Conservation (phyloP, 2,329 filamentous ascomycete species). For the Colletotrichum limetticola region DNA sequence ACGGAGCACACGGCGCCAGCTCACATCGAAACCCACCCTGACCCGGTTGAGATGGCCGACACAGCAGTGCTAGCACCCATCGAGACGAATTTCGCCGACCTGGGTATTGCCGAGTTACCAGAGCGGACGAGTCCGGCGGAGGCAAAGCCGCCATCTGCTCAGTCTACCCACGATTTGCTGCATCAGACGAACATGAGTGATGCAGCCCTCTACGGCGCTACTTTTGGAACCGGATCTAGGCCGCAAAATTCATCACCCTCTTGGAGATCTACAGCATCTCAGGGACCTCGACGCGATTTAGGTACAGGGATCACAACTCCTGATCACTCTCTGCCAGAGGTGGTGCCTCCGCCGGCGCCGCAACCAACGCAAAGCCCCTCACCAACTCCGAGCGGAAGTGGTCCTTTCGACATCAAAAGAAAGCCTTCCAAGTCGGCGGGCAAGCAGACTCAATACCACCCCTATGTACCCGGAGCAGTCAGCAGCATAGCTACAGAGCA, state of each 20-base stretch:
- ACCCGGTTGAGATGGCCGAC: slow-evolving; percentile 57
- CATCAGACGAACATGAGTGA: slow-evolving; percentile 34
- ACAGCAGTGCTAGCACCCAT: slow-evolving; percentile 49
- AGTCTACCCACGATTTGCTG: slow-evolving; percentile 23
- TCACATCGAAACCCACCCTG: slow-evolving; percentile 54
- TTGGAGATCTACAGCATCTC: background rate
- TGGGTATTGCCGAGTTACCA: slow-evolving; percentile 52
- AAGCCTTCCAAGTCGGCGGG: slow-evolving; percentile 31
- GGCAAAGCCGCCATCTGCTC: slow-evolving; percentile 22
- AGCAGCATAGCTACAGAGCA: background rate
- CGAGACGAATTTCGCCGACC: slow-evolving; percentile 41
- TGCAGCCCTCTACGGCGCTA: slow-evolving; percentile 30
- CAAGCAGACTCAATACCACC: slow-evolving; percentile 25
- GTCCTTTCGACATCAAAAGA: slow-evolving; percentile 20
- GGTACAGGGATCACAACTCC: background rate
- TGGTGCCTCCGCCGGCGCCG: background rate
- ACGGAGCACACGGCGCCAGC: slow-evolving; percentile 54
- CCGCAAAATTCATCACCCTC: slow-evolving; percentile 13
- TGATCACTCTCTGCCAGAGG: background rate
- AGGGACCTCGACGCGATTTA: background rate
- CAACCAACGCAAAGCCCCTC: background rate
- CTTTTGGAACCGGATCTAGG: slow-evolving; percentile 33
- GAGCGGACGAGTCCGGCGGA: slow-evolving; percentile 45
- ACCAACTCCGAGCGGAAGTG: background rate
- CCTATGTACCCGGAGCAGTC: slow-evolving; percentile 26